Conservation (phyloP, 2,329 filamentous ascomycete species). For the Fusarium pilosicola region DNA sequence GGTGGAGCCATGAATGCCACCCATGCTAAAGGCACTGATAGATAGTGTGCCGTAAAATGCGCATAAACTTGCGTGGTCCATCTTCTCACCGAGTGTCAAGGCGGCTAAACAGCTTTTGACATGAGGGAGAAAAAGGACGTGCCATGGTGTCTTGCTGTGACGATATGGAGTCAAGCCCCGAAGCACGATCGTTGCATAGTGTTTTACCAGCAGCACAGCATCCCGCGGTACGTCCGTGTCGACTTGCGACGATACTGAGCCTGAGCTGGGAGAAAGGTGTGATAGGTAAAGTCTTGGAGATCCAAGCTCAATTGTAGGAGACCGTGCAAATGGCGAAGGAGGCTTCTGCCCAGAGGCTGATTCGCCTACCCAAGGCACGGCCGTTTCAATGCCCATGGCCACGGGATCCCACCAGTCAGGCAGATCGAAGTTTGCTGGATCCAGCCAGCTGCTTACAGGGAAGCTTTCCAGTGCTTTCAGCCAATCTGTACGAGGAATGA, state of each 20-base stretch:
- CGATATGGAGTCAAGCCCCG: conserved; percentile 25
- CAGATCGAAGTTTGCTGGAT: not conserved
- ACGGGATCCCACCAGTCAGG: conserved; percentile 20
- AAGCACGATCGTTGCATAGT: conserved; percentile 23
- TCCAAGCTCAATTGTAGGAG: not conserved
- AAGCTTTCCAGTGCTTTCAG: not conserved
- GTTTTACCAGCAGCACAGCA: conserved; percentile 23
- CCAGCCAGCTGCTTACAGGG: not conserved
- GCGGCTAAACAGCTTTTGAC: conserved; percentile 27
- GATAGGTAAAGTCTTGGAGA: fast-evolving
- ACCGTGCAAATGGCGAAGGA: not conserved
- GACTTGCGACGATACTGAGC: not conserved
- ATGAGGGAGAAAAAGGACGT: conserved; percentile 19
- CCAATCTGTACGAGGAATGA: not conserved
- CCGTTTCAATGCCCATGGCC: not conserved
- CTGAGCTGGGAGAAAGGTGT: fast-evolving
- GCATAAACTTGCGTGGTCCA: conserved; percentile 29
- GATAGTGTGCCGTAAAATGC: conserved; percentile 28
- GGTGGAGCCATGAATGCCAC: conserved; percentile 7
- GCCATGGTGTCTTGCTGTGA: conserved; percentile 35
- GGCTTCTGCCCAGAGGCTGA: not conserved
- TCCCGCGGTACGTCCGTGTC: conserved; percentile 8
- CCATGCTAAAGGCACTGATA: conserved; percentile 27
- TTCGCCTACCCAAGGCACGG: not conserved
- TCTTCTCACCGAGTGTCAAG: conserved; percentile 13